Evolutionary conservation across 2,329 filamentous ascomycete species (phyloP).

Genomic region (Periglandula ipomoeae): DNA sequence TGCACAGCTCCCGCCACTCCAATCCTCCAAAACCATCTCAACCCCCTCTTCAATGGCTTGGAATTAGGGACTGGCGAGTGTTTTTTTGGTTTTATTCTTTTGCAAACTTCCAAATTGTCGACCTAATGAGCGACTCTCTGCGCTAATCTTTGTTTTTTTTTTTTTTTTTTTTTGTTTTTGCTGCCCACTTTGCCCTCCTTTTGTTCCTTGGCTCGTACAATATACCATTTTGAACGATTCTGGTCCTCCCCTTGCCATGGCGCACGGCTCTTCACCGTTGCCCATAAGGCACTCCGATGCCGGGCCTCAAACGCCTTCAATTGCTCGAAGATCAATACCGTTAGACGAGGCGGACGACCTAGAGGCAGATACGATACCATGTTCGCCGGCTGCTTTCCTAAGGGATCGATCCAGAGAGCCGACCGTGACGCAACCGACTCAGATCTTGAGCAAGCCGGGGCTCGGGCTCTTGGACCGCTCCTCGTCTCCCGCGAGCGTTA

Average conservation of each 20-base stretch:
- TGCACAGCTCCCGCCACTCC: no score
- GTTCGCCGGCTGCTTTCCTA: slow-evolving; percentile 29
- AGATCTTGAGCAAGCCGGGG: slow-evolving; percentile 33
- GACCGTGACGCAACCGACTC: slow-evolving; percentile 34
- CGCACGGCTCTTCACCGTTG: slow-evolving; percentile 21
- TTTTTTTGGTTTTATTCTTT: background rate
- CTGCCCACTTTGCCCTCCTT: no score
- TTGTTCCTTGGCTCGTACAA: background rate
- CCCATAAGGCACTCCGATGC: slow-evolving; percentile 21
- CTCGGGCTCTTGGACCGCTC: slow-evolving; percentile 21
- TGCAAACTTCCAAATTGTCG: background rate
- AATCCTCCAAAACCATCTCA: no score
- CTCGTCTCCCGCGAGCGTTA: slow-evolving; percentile 34
- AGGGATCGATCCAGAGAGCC: slow-evolving; percentile 15
- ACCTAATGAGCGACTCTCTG: background rate
- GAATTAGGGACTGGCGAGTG: no score
- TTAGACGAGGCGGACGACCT: slow-evolving; percentile 36
- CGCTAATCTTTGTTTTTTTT: background rate
- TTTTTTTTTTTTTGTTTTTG: background rate
- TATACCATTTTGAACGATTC: background rate
- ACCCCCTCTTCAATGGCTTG: background rate
- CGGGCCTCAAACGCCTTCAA: slow-evolving; percentile 18
- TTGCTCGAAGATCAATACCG: slow-evolving; percentile 14
- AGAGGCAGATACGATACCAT: slow-evolving; percentile 35
- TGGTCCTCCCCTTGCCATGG: slow-evolving; percentile 15